phyloP scores from a whole-genome alignment of 2,329 filamentous ascomycete genomes.

The Claviceps citrina region DNA sequence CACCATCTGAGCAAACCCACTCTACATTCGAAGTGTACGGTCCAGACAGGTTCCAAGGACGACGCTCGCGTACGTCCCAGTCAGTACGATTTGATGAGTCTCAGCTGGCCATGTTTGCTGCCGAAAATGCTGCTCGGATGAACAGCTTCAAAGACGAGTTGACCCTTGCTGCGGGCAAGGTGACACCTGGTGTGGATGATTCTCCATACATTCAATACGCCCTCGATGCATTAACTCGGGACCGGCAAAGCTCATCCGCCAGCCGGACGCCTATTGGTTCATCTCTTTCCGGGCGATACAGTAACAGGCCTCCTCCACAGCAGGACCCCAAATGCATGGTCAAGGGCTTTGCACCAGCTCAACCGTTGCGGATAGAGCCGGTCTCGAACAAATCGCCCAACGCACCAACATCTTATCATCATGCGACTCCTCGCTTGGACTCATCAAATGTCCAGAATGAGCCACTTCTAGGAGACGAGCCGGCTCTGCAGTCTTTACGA shows the following conservation, averaged over 20 bases:
- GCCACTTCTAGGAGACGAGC: background rate
- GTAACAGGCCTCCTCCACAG: conserved; percentile 15
- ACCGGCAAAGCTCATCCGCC: conserved; percentile 45
- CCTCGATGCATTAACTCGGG: conserved; percentile 68
- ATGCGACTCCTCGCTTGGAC: background rate
- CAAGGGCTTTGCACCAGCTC: background rate
- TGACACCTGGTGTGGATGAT: conserved; percentile 69
- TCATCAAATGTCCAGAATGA: background rate
- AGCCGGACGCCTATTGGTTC: conserved; percentile 31
- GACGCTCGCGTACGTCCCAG: conserved; percentile 12
- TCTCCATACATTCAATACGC: conserved; percentile 81
- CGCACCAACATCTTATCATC: background rate
- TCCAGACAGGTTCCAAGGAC: conserved; percentile 22
- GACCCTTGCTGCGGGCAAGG: conserved; percentile 32
- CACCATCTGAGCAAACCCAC: conserved; percentile 24
- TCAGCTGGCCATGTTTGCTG: conserved; percentile 24
- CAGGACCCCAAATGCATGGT: conserved; percentile 1
- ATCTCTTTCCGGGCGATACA: conserved; percentile 18
- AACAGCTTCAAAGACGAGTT: conserved; percentile 36
- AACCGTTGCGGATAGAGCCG: background rate
- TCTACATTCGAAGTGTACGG: conserved; percentile 29
- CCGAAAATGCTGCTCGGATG: conserved; percentile 19
- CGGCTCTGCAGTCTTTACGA: conserved; percentile 3
- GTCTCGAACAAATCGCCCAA: background rate
- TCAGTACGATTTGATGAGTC: conserved; percentile 23